Base-by-base conservation (phyloP, 2,329 filamentous ascomycete genomes). In the Fusarium tricinctum region DNA sequence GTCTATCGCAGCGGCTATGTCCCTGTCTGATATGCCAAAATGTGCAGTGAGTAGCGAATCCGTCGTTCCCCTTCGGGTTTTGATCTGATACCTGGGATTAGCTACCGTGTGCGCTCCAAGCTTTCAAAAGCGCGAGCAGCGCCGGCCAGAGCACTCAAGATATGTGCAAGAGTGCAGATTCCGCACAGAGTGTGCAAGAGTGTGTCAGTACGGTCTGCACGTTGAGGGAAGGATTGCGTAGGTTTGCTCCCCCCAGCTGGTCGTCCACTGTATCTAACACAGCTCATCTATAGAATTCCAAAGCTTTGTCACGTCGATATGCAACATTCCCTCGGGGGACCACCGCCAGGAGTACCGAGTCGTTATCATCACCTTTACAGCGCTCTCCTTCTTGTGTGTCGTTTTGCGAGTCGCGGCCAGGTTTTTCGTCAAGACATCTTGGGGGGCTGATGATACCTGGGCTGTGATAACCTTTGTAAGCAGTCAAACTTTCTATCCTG, bases 381-480 rank as follows among this genome's bases (percentile, higher is more conserved):
- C 22, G 0, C 15, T 62, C 0, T 35, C 33, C 0, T 19, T 42
- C 0, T 8, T 10, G 2, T 32, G 19, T 1, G 7, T 43, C 1
- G 1, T 20, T 1, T 2, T 62, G 1, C 30, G 58, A 3, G 4
- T 54, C 0, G 13, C 12, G 4, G 14, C 44, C 0, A 62, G 40
- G 13, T 13, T 43, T 3, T 4, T 35, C 3, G 6, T 32, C 3
- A 30, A 32, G 14, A 35, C 6, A 1, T 23, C 47, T 0, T 62
- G 58, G 58, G 58, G 58, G 3, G 9, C 38, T 1, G 57, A 62
- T 26, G 57, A 62, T 17, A 54, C 8, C 0, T 62, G 44, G 44
- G 23, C 7, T 2, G 8, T 32, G 0, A 3, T 51, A 5, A 19
- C 52, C 0, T 23, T 23, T 19, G 52, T 55, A 50, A 23, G 32